Base-by-base conservation (phyloP, 129 eudicot species). In the Cynara cardunculus region DNA sequence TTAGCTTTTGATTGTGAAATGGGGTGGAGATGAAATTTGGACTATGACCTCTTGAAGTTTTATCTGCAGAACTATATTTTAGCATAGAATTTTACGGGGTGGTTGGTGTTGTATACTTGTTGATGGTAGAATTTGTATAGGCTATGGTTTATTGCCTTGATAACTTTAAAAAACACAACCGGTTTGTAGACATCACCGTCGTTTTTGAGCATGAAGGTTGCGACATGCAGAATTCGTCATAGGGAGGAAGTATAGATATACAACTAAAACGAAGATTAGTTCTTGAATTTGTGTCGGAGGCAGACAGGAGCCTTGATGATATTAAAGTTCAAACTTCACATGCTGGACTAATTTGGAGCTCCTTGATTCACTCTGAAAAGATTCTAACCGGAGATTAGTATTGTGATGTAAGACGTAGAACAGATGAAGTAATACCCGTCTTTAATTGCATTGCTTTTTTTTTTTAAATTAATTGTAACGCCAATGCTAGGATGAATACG, bases 51-150 rank as follows among this genome's bases (percentile, higher is more conserved):
- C 41, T 80, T 3, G 35, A 71, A 4, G 37, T 26, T 72, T 22
- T 71, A 30, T 56, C 30, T 28, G 16, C 10, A 8, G 71, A 71
- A 32, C 28, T 71, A 31, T 71, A 26, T 44, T 24, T 56, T 32
- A n/a, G 44, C 26, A 9, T 61, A 18, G 14, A 37, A 24, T 28
- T 41, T 49, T 26, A 61, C 8, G 64, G 72, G 28, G 25, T 56
- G 28, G 31, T 24, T 80, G 64, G 72, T 80, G 25, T 24, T 72
- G 65, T 35, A 21, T 72, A 72, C 28, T 72, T 26, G n/a, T 61
- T 72, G 73, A 61, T 30, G 8, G 10, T 80, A 35, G 62, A 24
- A 31, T 24, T 34, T 19, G n/a, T 56, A 37, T 56, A 71, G 37
- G 53, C 19, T 69, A 69, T 11, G 19, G 16, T 21, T 44, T 70